Base-by-base conservation (phyloP, 768 basidiomycete species). In the Suillus lakei region DNA sequence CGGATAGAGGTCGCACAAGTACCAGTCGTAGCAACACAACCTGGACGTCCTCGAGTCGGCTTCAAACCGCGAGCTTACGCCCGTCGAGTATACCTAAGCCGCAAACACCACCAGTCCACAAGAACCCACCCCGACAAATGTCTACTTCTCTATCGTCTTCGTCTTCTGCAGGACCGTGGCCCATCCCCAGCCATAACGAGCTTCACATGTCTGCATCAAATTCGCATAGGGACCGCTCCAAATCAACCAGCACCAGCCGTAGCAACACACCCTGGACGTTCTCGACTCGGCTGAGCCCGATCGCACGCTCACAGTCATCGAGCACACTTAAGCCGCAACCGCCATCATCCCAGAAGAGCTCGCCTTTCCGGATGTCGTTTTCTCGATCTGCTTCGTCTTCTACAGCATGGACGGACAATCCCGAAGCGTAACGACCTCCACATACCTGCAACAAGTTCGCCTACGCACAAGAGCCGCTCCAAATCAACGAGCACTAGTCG, bases 121-220 rank as follows among this genome's bases (percentile, higher is more conserved):
- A 65, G 53, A 67, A 69, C 0, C 67, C 72, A 48, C 70, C 74
- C 66, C 36, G 15, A 2, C 55, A 39, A 34, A 58, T 58, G 55
- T 56, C 55, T 56, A 38, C 36, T 9, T 38, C 55, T 16, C 66
- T 79, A 73, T 70, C 66, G 62, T 69, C 66, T 53, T 67, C 65
- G 61, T 60, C 76, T 56, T 67, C 76, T 21, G 26, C 62, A 34
- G 67, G 71, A 5, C 69, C 76, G n/a, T 72, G 73, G 75, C 70
- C 75, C 46, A 72, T 72, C 60, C 74, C 72, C n/a, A 69, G 68
- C 48, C 77, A 72, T 53, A 68, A 62, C 23, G 74, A 76, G 12
- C 70, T 68, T 41, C 79, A 78, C 70, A 70, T 69, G 13, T 64
- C 78, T 15, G 68, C 78, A 68, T 69, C 72, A 61, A 79, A 69